Evolutionary conservation across 2,329 filamentous ascomycete species (phyloP), one percentile per base, ranked within the genome.

Genomic region (Diatrype stigma): DNA sequence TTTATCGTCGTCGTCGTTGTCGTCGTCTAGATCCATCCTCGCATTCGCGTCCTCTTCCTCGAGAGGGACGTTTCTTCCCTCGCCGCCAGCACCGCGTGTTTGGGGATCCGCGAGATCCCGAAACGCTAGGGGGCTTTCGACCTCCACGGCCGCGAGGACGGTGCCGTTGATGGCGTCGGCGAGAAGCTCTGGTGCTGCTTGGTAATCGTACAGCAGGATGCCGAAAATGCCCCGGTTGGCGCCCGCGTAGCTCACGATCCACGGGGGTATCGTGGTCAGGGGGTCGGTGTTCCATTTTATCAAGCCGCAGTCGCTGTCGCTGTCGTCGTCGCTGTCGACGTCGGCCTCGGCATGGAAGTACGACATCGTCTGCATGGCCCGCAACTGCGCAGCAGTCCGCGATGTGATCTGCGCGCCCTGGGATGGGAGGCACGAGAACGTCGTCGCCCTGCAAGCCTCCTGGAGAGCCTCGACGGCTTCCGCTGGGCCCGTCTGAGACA

Each of bases 351-450:
- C 57, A 63, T 93, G 89, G 61, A 93, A 90, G 60, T 92, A 93
- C 0, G 87, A 85, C 77, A 90, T 85, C n/a, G 78, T 82, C 58
- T 91, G 87, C 86, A 93, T 90, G 6, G 79, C 78, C 47, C 87
- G 74, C 2, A 89, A 68, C 54, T 92, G 84, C 0, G 81, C 76
- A 0, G 86, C 78, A 10, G 84, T 87, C 35, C 85, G 74, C 3
- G 78, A 71, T 1, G 74, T 74, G 38, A 74, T 73, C 38, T 82
- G 78, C n/a, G 74, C 75, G 8, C 76, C 67, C 58, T 85, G 79
- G 1, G 86, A 85, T 5, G 84, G 79, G 4, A 90, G 69, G 5
- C 74, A 72, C 37, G 72, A 69, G 42, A 87, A 73, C 0, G 69
- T 69, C 26, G 65, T 59, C 11, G 59, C 60, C 21, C 63, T 69